Evolutionary conservation across 495 filamentous ascomycete species (phyloP), one percentile per base, ranked within the genome.

Genomic region (Penicillium ucsense): DNA sequence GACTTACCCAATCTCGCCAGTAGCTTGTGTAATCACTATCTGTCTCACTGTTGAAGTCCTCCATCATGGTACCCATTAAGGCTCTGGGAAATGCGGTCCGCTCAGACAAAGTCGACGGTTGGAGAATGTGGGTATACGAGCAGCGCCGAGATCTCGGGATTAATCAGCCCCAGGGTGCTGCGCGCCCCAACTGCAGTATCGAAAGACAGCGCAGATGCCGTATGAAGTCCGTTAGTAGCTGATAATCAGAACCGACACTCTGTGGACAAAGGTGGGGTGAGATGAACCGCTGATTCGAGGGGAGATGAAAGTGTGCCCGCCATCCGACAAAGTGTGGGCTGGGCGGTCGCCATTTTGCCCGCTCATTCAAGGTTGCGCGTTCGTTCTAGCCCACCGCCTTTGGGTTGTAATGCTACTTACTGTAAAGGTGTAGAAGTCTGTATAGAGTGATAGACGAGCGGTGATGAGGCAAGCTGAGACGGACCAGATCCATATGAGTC

Each of bases 1-100:
- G 20, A 83, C 87, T 67, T 74, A 95, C 91, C 92, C 92, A 98
- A 71, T 98, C 92, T 67, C 92, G 76, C 92, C 92, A 98, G 71
- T 98, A 98, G 68, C 88, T 95, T 32, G 92, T 95, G 66, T 97
- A 98, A 64, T 97, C 94, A 68, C 90, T 95, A 63, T 98, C 92
- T 9, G 94, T 94, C 64, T 98, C 92, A 58, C 89, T 95, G 51
- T 84, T 90, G 65, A 90, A 97, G 65, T 96, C 92, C 62, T 97
- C 92, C 92, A 98, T 85, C 45, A 59, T 67, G 30, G 47, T 57
- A 46, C 49, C 35, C 31, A 33, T 32, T 28, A 6, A 30, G 8
- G 29, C 7, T 39, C 37, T 32, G 38, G 8, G 31, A 9, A 20
- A 41, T 27, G 32, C 27, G 12, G 36, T 46, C 33, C 40, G 45